Evolutionary conservation across 441 rosid species (phyloP).

Genomic region (Kokia cookei): DNA sequence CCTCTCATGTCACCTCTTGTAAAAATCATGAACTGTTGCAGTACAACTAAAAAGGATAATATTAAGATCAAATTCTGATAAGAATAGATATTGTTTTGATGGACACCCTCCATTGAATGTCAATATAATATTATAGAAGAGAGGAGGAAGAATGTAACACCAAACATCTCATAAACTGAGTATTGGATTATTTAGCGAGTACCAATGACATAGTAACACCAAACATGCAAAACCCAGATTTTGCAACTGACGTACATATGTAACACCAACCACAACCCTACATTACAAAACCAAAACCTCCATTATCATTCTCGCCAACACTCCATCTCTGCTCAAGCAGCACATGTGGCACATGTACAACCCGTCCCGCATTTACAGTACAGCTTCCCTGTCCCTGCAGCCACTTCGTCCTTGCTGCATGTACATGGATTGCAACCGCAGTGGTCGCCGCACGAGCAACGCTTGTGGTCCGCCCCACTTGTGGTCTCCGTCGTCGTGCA

Average conservation of each 20-base stretch:
- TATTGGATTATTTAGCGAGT: background rate
- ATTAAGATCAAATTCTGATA: too few species aligned
- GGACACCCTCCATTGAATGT: too few species aligned
- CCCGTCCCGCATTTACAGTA: slow-evolving; percentile 44
- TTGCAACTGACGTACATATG: background rate
- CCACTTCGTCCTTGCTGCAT: slow-evolving; percentile 17
- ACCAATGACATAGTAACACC: background rate
- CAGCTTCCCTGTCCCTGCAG: slow-evolving; percentile 20
- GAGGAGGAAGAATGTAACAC: background rate
- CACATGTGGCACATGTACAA: slow-evolving; percentile 38
- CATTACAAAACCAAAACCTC: background rate
- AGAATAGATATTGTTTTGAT: too few species aligned
- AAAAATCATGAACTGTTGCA: too few species aligned
- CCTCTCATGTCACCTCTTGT: too few species aligned
- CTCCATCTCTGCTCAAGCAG: slow-evolving; percentile 14
- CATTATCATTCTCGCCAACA: background rate
- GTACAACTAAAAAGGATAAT: too few species aligned
- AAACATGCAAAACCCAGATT: background rate
- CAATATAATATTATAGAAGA: too few species aligned
- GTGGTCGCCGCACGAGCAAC: slow-evolving; percentile 56
- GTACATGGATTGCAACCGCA: slow-evolving; percentile 70
- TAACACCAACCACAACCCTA: background rate
- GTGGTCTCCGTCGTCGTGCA: slow-evolving; percentile 20
- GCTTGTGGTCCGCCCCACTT: slow-evolving; percentile 25
- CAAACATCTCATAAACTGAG: background rate